Evolutionary conservation across 2,329 filamentous ascomycete genomes (phyloP).

Genomic region (Teratosphaeria destructans): DNA sequence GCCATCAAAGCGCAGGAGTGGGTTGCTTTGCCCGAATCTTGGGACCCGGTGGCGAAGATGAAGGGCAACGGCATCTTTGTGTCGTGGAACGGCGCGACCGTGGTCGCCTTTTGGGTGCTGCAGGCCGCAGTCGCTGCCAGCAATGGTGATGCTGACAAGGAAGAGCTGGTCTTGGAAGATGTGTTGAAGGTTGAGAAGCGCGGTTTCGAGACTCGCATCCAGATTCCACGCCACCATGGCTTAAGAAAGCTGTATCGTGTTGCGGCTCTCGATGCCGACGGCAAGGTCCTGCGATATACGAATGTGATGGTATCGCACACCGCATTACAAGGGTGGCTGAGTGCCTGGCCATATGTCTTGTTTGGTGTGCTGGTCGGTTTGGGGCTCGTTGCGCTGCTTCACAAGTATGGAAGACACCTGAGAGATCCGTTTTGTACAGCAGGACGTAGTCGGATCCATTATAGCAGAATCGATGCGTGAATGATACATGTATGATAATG

Average conservation of each 20-base stretch:
- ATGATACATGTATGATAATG: not conserved
- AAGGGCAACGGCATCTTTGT: slow-evolving; percentile 34
- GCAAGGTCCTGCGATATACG: slow-evolving; percentile 8
- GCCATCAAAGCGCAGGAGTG: slow-evolving; percentile 25
- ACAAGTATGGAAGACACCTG: not conserved
- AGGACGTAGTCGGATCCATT: not conserved
- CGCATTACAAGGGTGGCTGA: not conserved
- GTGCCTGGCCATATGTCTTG: not conserved
- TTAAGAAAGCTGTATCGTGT: slow-evolving; percentile 7
- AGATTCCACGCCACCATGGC: slow-evolving; percentile 1
- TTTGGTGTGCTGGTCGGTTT: not conserved
- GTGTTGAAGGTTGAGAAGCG: slow-evolving; percentile 4
- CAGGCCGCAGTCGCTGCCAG: slow-evolving; percentile 11
- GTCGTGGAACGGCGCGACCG: slow-evolving; percentile 43
- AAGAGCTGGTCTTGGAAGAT: slow-evolving; percentile 5
- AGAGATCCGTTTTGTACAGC: not conserved
- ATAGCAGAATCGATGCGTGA: not conserved
- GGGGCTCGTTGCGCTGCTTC: not conserved
- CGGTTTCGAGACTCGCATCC: slow-evolving; percentile 8
- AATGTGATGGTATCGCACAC: not conserved
- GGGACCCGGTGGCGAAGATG: slow-evolving; percentile 13
- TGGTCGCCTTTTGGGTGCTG: slow-evolving; percentile 35
- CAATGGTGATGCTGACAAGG: not conserved
- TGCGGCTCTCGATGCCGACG: slow-evolving; percentile 10
- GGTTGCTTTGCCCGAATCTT: slow-evolving; percentile 16